Base-by-base conservation (phyloP, 2,329 filamentous ascomycete species). In the Botrytis sinoallii region DNA sequence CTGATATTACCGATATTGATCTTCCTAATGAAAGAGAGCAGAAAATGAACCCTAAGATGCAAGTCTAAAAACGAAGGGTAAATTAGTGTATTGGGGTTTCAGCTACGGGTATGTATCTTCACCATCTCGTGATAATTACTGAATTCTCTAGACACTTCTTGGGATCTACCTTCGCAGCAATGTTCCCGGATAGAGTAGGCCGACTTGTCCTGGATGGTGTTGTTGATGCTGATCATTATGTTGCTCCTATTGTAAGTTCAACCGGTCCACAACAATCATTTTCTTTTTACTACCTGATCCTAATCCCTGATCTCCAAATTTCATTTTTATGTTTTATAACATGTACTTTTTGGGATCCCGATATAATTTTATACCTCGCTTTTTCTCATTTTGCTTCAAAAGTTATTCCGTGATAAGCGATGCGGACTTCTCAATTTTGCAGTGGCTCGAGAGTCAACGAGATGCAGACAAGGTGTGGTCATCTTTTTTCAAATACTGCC, bases 31-130 rank as follows among this genome's bases (percentile, higher is more conserved):
- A 57, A 29, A 40, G 44, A 22, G 35, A 70, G 14, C 35, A 6
- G 25, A 74, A n/a, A 25, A 44, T n/a, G 20, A 68, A 18, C 18
- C 46, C 35, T 44, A 71, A 22, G 40, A 61, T n/a, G 18, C 46
- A 32, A n/a, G 25, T 20, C 18, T 35, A 44, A 75, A 77, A 60
- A 79, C 78, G 0, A 77, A 77, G 61, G 77, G 78, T 4, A 78
- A 80, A 40, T 74, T 80, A 42, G 76, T 80, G 14, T 88, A 86
- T 76, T 84, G 85, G 81, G 86, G 87, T 0, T 84, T 88, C 65
- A 87, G 85, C 14, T 88, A 88, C 75, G 84, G 79, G 78, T 80
- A 75, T 46, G 76, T 77, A 25, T 5, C 1, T 42, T 63, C 22
- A 44, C 32, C 29, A 42, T 48, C 9, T 25, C n/a, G 10, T 25